A percentile compares a stretch with the other conserved stretches of the same genome.
These are phyloP conservation scores for Xylaria sp. DNA, from an alignment of 2,329 filamentous ascomycete species.

Conservation along the genomic window DNA sequence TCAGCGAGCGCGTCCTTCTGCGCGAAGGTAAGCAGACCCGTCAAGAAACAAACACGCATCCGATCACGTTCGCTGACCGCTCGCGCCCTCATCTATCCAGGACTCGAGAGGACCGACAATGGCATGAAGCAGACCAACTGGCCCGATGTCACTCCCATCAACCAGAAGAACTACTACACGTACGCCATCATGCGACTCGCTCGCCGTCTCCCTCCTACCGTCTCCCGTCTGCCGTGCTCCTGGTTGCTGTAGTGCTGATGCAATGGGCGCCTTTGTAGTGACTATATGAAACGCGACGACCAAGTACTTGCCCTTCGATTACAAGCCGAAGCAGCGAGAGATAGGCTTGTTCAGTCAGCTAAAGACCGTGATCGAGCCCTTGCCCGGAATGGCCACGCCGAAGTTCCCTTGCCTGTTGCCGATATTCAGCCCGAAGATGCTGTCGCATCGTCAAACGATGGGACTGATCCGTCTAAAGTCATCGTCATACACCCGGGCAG, in stretches of 20 bases:
- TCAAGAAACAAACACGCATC: background rate
- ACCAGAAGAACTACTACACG: constrained; percentile 99
- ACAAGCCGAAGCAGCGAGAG: constrained; percentile 84
- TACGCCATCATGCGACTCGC: constrained; percentile 50
- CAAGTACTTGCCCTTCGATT: constrained; percentile 89
- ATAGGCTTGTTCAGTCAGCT: constrained; percentile 81
- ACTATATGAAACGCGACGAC: constrained; percentile 98
- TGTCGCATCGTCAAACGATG: constrained; percentile 61
- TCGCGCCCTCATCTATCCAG: constrained; percentile 52
- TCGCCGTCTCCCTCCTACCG: background rate
- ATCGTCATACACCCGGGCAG: constrained; percentile 96
- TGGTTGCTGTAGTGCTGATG: constrained; percentile 6
- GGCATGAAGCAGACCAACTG: constrained; percentile 95
- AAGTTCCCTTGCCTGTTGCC: constrained; percentile 64
- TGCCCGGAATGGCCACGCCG: constrained; percentile 73
- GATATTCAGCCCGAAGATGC: constrained; percentile 65
- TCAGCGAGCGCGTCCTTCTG: constrained; percentile 68
- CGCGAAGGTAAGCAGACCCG: constrained; percentile 55
- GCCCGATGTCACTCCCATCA: constrained; percentile 92
- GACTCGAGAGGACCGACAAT: constrained; percentile 96
- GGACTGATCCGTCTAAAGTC: constrained; percentile 81
- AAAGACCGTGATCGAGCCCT: constrained; percentile 87
- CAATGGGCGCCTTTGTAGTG: constrained; percentile 57
- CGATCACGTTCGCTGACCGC: background rate
- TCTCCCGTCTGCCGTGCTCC: background rate